phyloP scores from a whole-genome alignment of 345 rosid species.

The Gossypium bickii region DNA sequence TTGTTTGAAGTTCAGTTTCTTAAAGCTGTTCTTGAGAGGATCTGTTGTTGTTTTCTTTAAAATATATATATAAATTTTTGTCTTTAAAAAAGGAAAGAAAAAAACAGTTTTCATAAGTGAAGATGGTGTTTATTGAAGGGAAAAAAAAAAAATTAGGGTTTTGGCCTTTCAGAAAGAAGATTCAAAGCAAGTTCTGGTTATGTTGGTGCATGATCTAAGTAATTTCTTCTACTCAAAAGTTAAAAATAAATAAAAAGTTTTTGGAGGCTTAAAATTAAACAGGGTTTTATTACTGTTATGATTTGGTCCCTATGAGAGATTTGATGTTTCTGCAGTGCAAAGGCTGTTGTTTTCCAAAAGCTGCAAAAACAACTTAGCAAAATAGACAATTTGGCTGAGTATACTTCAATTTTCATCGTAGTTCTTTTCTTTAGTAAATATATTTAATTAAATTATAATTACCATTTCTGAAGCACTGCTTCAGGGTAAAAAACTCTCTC shows the following conservation, averaged over 20 bases:
- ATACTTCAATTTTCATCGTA: not conserved
- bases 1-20: not conserved
- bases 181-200: not conserved
- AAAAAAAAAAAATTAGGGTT: not conserved
- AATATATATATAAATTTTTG: too few relatives aligned
- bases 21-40: constrained; percentile 11
- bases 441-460: too few relatives aligned
- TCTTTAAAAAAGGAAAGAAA: not conserved
- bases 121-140: not conserved
- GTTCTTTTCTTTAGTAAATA: too few relatives aligned
- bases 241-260: not conserved
- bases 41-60: not conserved
- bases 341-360: not conserved
- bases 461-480: too few relatives aligned
- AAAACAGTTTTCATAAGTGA: not conserved
- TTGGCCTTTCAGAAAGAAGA: not conserved
- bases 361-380: constrained; percentile 20
- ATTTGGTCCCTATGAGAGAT: not conserved
- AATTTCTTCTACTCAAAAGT: not conserved
- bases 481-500: too few relatives aligned
- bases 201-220: not conserved
- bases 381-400: not conserved
- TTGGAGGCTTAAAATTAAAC: not conserved
- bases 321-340: constrained; percentile 6
- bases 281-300: constrained; percentile 1